phyloP scores from a whole-genome alignment of 2,329 filamentous ascomycete genomes.

The Madurella fahalii region DNA sequence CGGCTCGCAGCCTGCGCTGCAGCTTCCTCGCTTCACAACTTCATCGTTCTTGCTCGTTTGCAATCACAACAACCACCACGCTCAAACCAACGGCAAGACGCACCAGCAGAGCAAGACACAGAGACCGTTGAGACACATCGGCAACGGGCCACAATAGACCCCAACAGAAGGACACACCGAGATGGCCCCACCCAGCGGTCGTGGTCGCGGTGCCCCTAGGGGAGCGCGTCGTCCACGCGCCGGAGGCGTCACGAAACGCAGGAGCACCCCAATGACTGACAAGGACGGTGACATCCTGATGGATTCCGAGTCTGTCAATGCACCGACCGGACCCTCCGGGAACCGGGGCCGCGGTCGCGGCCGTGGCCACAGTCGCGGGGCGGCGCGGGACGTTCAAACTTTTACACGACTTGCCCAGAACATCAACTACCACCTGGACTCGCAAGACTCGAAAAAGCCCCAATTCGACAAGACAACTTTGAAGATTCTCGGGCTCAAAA shows the following conservation, averaged over 20 bases:
- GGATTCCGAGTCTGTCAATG: constrained; percentile 36
- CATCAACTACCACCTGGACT: constrained; percentile 19
- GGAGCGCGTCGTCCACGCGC: constrained; percentile 28
- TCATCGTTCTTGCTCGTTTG: no score
- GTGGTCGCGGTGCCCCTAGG: background rate
- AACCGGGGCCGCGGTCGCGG: constrained; percentile 7
- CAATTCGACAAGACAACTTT: constrained; percentile 36
- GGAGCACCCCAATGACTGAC: constrained; percentile 40
- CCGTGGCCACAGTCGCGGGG: background rate
- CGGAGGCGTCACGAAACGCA: constrained; percentile 51
- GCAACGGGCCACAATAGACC: no score
- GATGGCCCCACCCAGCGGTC: background rate
- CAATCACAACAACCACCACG: no score
- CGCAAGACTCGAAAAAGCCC: constrained; percentile 17
- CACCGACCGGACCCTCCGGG: constrained; percentile 15
- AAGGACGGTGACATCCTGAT: constrained; percentile 59
- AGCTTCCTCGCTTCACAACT: no score
- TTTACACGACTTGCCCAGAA: constrained; percentile 22
- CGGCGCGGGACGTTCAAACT: background rate
- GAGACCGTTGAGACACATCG: no score
- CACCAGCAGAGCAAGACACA: no score
- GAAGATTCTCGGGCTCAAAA: constrained; percentile 58
- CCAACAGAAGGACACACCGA: no score
- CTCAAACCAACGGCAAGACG: no score
- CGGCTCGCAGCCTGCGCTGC: background rate